Percentiles rank a stretch among this genome's conserved stretches.
phyloP scores from a whole-genome alignment of 805 yeast species.

The Yarrowia alimentaria region DNA sequence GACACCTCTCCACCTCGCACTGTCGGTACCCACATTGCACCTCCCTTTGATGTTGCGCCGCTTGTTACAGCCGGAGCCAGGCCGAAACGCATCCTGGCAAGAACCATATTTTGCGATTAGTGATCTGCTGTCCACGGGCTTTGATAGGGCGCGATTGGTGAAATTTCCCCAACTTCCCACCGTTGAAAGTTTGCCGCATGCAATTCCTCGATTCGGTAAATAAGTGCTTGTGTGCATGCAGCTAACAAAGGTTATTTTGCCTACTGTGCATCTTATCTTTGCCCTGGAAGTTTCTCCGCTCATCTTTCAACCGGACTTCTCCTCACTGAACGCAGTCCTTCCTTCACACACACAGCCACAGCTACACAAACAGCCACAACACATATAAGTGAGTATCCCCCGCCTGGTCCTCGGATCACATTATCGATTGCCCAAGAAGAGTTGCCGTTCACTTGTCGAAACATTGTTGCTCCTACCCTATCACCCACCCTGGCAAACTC shows the following conservation, averaged over 20 bases:
- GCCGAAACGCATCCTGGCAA: conserved; percentile 9
- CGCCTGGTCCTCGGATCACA: too few relatives aligned
- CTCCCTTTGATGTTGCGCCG: neutral
- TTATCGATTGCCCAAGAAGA: too few relatives aligned
- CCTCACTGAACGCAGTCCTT: neutral
- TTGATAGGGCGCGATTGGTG: conserved; percentile 9
- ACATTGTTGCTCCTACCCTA: too few relatives aligned
- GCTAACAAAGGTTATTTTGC: neutral
- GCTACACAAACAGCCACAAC: too few relatives aligned
- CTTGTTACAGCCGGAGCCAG: neutral
- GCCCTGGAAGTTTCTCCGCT: conserved; percentile 27
- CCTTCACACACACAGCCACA: neutral
- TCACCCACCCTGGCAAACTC: too few relatives aligned
- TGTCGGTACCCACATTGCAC: neutral
- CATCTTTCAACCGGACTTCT: neutral
- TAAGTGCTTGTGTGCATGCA: conserved; percentile 1
- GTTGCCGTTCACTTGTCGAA: too few relatives aligned
- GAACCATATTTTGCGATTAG: conserved; percentile 3
- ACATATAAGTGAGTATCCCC: too few relatives aligned
- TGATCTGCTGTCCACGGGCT: neutral
- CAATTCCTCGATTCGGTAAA: neutral
- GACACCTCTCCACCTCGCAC: neutral
- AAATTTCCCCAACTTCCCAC: neutral
- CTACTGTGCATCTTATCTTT: conserved; percentile 8
- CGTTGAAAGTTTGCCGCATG: conserved; percentile 26